A percentile compares a stretch with the other conserved stretches of the same genome.
phyloP scores from a whole-genome alignment of 495 filamentous ascomycete species.

The Tuber calosporum region DNA sequence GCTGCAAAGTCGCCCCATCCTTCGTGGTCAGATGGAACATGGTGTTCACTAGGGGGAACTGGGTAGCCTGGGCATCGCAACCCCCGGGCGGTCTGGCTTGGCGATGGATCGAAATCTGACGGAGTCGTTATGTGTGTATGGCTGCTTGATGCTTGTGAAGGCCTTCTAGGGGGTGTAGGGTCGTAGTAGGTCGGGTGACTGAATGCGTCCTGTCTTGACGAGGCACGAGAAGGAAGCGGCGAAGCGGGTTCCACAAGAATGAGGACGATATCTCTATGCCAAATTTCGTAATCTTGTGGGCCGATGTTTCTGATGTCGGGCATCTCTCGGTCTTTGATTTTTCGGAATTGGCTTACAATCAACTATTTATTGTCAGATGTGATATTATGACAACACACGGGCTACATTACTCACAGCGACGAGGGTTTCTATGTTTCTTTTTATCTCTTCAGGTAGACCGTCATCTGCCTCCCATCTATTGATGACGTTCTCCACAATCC shows the following conservation, averaged over 20 bases:
- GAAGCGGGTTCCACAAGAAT: constrained; percentile 18
- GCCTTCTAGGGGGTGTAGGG: not conserved
- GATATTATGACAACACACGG: not conserved
- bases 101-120: not conserved
- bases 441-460: constrained; percentile 10
- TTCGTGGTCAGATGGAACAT: not conserved
- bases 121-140: not conserved
- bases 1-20: not conserved
- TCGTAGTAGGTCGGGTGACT: not conserved
- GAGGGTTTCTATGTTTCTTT: constrained; percentile 21
- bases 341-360: constrained; percentile 21
- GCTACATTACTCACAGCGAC: constrained; percentile 15
- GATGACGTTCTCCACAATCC: constrained; percentile 27
- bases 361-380: constrained; percentile 5
- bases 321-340: constrained; percentile 17
- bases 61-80: not conserved
- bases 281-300: constrained; percentile 13
- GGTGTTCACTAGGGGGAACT: not conserved
- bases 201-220: constrained; percentile 6
- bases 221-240: constrained; percentile 7
- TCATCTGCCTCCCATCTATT: constrained; percentile 9
- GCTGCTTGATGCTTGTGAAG: not conserved
- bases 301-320: constrained; percentile 13
- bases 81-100: not conserved
- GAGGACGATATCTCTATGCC: constrained; percentile 21